Percentiles rank a stretch among this genome's conserved stretches.
Evolutionary conservation across 2,329 filamentous ascomycete genomes (phyloP).

Genomic region (Coniochaeta prunicola): DNA sequence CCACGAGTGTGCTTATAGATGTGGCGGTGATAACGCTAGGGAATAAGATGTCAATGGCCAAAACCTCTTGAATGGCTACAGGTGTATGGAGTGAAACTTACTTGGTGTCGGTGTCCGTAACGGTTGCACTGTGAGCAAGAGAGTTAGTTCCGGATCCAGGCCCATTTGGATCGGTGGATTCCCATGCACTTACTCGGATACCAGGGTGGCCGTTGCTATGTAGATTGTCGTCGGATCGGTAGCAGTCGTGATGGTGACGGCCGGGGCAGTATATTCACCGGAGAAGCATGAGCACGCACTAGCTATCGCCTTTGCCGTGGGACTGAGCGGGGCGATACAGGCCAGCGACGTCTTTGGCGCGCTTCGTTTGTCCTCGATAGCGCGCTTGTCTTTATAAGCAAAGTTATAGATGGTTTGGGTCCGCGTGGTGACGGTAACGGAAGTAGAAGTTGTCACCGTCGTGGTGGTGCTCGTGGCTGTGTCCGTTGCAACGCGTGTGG

Average conservation of each 20-base stretch:
- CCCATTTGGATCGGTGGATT: too few relatives aligned
- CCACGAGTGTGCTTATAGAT: not conserved
- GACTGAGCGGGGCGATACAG: not conserved
- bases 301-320: not conserved
- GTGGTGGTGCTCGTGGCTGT: not conserved
- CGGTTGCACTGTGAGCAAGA: not conserved
- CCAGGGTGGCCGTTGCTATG: not conserved
- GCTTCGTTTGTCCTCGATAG: not conserved
- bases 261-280: not conserved
- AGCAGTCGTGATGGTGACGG: not conserved
- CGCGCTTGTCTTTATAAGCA: not conserved
- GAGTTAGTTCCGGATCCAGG: too few relatives aligned
- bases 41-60: not conserved
- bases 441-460: not conserved
- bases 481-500: not conserved
- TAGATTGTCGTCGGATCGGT: not conserved
- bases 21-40: not conserved
- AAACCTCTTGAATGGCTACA: not conserved
- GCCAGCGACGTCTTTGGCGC: constrained; percentile 1
- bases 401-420: not conserved
- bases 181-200: not conserved
- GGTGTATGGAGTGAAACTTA: not conserved
- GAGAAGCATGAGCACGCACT: constrained; percentile 3
- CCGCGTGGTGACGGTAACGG: not conserved
- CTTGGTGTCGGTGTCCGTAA: not conserved